Percentiles rank a stretch among this genome's conserved stretches.
These are phyloP conservation scores for Arthrobotrys pseudoclavata DNA, from an alignment of 2,329 filamentous ascomycete species.

Conservation along the genomic window DNA sequence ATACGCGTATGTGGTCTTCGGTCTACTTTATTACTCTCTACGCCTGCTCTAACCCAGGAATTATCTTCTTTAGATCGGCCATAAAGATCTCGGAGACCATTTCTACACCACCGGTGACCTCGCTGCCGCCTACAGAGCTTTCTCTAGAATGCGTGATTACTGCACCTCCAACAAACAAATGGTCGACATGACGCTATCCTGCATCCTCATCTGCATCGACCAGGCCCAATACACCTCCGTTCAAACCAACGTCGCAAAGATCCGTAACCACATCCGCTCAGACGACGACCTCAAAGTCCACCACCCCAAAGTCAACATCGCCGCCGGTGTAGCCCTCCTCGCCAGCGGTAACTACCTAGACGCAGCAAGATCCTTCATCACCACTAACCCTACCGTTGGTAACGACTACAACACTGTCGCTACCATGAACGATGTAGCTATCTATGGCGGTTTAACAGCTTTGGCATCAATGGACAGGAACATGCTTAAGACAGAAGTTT, in stretches of 20 bases:
- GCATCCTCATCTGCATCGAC: conserved; percentile 81
- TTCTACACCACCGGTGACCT: conserved; percentile 84
- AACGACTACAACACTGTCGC: conserved; percentile 78
- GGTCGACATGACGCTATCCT: conserved; percentile 82
- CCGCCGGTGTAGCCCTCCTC: conserved; percentile 74
- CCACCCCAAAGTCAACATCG: conserved; percentile 72
- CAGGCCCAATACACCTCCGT: conserved; percentile 82
- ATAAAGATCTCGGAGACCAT: conserved; percentile 90
- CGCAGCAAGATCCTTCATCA: conserved; percentile 80
- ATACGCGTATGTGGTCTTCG: conserved; percentile 75
- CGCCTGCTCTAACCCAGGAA: background rate
- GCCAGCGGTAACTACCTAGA: conserved; percentile 72
- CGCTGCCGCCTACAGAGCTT: conserved; percentile 79
- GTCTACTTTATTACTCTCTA: background rate
- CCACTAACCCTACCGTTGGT: conserved; percentile 71
- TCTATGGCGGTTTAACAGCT: conserved; percentile 91
- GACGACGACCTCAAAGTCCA: conserved; percentile 69
- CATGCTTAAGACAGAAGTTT: conserved; percentile 79
- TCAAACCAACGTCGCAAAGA: conserved; percentile 76
- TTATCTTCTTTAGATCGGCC: conserved; percentile 78
- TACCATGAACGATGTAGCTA: conserved; percentile 87
- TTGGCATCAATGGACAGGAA: conserved; percentile 88
- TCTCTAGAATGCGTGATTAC: conserved; percentile 88
- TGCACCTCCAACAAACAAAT: conserved; percentile 87
- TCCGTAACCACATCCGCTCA: conserved; percentile 69